Base-by-base conservation (phyloP, 192 early-diverging fungal genomes). In the Backusella sp. region DNA sequence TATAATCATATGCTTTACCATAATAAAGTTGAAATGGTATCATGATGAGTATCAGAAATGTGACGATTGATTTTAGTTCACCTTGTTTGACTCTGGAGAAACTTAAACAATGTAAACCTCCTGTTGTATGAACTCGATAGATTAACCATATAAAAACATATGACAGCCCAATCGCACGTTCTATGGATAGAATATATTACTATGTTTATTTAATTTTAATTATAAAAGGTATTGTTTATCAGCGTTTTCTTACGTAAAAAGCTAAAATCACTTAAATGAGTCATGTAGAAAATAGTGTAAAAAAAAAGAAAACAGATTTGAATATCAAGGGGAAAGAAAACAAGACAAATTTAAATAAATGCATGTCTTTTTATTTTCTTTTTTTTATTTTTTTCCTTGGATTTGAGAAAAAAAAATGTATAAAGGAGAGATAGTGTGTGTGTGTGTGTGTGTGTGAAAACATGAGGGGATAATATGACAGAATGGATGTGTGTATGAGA, bases 201-300 rank as follows among this genome's bases (percentile, higher is more conserved):
- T 49, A n/a, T 49, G 19, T 49, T 49, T 49, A 49, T 49, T 73
- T n/a, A 17, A 73, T 26, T 39, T 11, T 35, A n/a, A 68, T 69
- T 12, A 37, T 28, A 11, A 28, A 62, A 62, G 3, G 8, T 62
- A 21, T 28, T 62, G 9, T 28, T 62, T 36, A 32, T 67, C 28
- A 6, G 1, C 15, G 6, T 36, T 32, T 36, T 68, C 76, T 78
- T 78, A 82, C 77, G 81, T 36, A 82, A 62, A 73, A 82, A 82
- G 26, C 74, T 76, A 75, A 69, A 82, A 70, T 79, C 81, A 37
- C 76, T 78, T 11, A 82, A 68, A 73, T 82, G 80, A 26, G 80
- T 82, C 80, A 82, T 82, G 6, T 46, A 68, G 7, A 41, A 62
- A 17, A 14, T 39, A 8, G 12, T 6, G 19, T 1, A 14, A 62